Conservation (phyloP, 2,329 filamentous ascomycete genomes). For the Hymenoscyphus occultus region DNA sequence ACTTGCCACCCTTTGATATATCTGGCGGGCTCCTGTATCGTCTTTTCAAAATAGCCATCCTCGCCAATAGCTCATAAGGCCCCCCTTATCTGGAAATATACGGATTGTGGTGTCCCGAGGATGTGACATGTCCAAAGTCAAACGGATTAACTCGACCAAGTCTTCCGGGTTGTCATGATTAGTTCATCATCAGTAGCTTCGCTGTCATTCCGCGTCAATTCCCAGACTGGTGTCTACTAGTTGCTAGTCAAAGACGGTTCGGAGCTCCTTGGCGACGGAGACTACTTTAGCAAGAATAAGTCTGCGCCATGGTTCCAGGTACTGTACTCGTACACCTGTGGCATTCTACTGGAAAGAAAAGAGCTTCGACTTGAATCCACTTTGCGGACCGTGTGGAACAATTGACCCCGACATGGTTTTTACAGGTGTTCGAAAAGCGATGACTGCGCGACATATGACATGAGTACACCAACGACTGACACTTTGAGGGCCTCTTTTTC, state of each 20-base stretch:
- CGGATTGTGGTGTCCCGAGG: neutral
- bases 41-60: neutral
- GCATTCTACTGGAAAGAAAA: too few relatives aligned
- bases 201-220: neutral
- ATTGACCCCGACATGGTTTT: too few relatives aligned
- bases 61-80: neutral
- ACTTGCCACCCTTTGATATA: neutral
- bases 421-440: too few relatives aligned
- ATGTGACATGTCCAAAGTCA: too few relatives aligned
- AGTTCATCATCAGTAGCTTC: neutral
- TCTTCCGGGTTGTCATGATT: neutral
- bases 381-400: too few relatives aligned
- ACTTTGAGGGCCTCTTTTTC: neutral
- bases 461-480: neutral
- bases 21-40: neutral
- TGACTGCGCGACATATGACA: neutral
- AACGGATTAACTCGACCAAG: too few relatives aligned
- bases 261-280: neutral
- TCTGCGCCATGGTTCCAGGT: too few relatives aligned
- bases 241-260: neutral
- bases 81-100: neutral
- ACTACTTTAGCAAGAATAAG: neutral
- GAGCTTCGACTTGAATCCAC: too few relatives aligned
- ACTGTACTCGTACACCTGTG: too few relatives aligned
- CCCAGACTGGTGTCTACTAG: neutral